Conservation (phyloP, 164 flowering plant species). For the Dillenia suffruticosa region DNA sequence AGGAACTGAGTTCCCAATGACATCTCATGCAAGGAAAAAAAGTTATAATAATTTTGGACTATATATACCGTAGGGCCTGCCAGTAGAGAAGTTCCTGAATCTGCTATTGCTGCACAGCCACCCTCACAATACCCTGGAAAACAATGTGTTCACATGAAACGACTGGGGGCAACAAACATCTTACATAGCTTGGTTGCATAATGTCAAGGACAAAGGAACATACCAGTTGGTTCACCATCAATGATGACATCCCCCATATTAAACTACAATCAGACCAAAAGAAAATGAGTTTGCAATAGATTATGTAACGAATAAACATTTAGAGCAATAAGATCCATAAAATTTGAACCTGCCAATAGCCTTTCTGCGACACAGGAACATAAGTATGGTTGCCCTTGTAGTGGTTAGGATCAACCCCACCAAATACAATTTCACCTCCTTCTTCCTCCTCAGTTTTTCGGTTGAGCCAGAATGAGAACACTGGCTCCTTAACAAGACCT, state of each 20-base stretch:
- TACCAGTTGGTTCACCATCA: constrained; percentile 68
- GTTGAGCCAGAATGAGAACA: constrained; percentile 89
- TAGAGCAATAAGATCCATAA: background rate
- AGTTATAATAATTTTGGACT: background rate
- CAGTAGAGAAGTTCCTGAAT: constrained; percentile 86
- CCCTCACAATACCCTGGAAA: constrained; percentile 63
- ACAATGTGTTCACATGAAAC: background rate
- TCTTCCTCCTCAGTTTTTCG: constrained; percentile 60
- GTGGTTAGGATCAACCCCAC: constrained; percentile 78
- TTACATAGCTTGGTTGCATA: no score
- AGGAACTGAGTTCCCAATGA: no score
- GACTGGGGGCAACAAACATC: no score
- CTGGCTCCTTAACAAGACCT: constrained; percentile 63
- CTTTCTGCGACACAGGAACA: constrained; percentile 83
- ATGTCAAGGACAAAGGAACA: no score
- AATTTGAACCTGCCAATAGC: constrained; percentile 86
- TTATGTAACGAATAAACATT: background rate
- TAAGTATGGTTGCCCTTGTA: constrained; percentile 78
- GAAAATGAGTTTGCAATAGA: background rate
- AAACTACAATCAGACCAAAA: constrained; percentile 35
- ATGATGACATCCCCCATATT: constrained; percentile 86
- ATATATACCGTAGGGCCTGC: constrained; percentile 75
- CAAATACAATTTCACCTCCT: constrained; percentile 90
- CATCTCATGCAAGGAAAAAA: no score
- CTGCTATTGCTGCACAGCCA: constrained; percentile 92